phyloP scores from a whole-genome alignment of 306 rosid species.

The Hippophae tibetana region DNA sequence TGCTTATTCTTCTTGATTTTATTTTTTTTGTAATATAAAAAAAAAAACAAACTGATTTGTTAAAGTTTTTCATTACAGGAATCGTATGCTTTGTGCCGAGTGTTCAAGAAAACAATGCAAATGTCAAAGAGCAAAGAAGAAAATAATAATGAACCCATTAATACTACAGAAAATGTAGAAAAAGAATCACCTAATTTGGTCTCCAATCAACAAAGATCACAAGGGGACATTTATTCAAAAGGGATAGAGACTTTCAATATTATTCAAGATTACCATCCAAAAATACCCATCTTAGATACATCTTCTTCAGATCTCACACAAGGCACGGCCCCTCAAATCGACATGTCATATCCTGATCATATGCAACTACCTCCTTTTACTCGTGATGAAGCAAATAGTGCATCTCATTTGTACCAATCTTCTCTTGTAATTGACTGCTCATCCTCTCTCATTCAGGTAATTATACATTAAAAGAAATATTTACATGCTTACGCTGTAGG shows the following conservation, averaged over 20 bases:
- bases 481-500: too few relatives aligned
- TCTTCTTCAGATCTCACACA: constrained; percentile 95
- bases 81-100: constrained; percentile 84
- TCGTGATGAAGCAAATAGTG: constrained; percentile 82
- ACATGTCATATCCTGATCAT: constrained; percentile 35
- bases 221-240: constrained; percentile 26
- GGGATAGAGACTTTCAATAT: too few relatives aligned
- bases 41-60: too few relatives aligned
- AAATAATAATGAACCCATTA: constrained; percentile 6
- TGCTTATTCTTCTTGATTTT: not conserved
- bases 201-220: constrained; percentile 22
- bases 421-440: too few relatives aligned
- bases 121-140: constrained; percentile 35
- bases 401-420: constrained; percentile 26
- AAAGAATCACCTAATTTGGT: constrained; percentile 20
- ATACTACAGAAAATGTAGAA: constrained; percentile 6
- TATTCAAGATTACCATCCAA: constrained; percentile 25
- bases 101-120: constrained; percentile 71
- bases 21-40: too few relatives aligned
- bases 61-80: constrained; percentile 31
- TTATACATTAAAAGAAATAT: too few relatives aligned
- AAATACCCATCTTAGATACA: constrained; percentile 46
- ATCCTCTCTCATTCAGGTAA: too few relatives aligned
- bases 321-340: constrained; percentile 58
- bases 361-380: constrained; percentile 52